Evolutionary conservation across 1,139 yeast species (phyloP), one percentile per base, ranked within the genome.

Genomic region (Debaryomyces sp.): DNA sequence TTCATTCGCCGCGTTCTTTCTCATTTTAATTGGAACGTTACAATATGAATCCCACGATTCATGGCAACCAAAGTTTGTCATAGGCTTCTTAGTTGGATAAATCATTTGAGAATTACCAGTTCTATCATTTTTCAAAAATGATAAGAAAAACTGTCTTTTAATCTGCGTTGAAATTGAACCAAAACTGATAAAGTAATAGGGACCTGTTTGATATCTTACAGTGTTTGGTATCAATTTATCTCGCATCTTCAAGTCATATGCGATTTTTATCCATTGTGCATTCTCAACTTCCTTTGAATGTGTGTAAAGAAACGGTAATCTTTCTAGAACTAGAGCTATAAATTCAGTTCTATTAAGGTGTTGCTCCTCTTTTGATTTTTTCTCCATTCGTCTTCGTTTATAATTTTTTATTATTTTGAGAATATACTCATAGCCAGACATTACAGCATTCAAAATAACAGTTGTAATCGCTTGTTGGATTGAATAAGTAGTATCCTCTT

Each of bases 211-310:
- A 39, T 50, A 46, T 27, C 60, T 47, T 2, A 57, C 51, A 12
- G 47, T 46, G 6, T 56, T 59, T 29, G 64, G 62, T 26, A 58
- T 50, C 35, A 61, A 46, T 18, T 49, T 48, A 18, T 49, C 52
- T 5, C 56, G 51, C 10, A 36, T 21, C 21, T 47, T 37, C 30
- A 54, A 53, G 41, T 58, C 63, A 37, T 52, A 57, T 7, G 60
- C 60, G 26, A 58, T 26, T 36, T 50, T 50, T 3, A 45, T 44
- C 61, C 61, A 58, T 2, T 52, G 53, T 30, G 48, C 55, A 8
- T 56, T 47, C 46, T 58, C 61, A 7, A 51, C 49, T 45, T 54
- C 57, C 22, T 12, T 36, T 4, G 57, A 52, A 10, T 44, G 43
- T 13, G 37, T 43, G 35, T 52, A 57, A 12, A 58, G 48, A 34